These are phyloP conservation scores for Castanospermum australe DNA, from an alignment of 306 rosid species.

Conservation along the genomic window DNA sequence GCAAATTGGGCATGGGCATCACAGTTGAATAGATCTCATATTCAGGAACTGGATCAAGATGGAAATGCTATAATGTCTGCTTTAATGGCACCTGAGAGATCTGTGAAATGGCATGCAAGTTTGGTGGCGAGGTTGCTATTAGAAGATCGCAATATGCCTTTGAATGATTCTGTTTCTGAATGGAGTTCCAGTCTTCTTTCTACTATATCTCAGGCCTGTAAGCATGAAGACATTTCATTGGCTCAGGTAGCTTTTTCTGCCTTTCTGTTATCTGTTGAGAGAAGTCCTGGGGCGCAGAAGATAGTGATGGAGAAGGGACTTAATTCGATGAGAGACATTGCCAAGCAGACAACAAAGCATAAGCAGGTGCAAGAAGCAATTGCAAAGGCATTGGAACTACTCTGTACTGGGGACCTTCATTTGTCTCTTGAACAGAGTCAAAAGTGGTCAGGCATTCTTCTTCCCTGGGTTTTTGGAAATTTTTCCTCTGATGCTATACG, in stretches of 20 bases:
- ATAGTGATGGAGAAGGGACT: slow-evolving; percentile 91
- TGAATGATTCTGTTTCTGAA: slow-evolving; percentile 79
- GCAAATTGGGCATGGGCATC: slow-evolving; percentile 95
- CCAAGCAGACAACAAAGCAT: slow-evolving; percentile 64
- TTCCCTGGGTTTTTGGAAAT: slow-evolving; percentile 83
- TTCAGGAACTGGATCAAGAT: slow-evolving; percentile 85
- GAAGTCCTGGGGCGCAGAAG: slow-evolving; percentile 62
- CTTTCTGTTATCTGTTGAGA: slow-evolving; percentile 80
- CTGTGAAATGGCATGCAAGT: slow-evolving; percentile 97
- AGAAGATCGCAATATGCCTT: slow-evolving; percentile 68
- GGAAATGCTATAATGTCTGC: slow-evolving; percentile 91
- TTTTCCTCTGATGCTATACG: slow-evolving; percentile 62
- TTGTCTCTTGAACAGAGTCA: slow-evolving; percentile 87
- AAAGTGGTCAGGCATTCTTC: slow-evolving; percentile 87
- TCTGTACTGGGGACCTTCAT: slow-evolving; percentile 61
- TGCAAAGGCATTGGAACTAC: slow-evolving; percentile 79
- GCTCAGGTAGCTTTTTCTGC: slow-evolving; percentile 85
- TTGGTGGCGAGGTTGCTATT: slow-evolving; percentile 74
- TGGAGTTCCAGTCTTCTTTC: slow-evolving; percentile 94
- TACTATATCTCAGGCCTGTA: slow-evolving; percentile 79
- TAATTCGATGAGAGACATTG: slow-evolving; percentile 74
- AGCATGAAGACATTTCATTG: slow-evolving; percentile 75
- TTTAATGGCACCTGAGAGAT: slow-evolving; percentile 92
- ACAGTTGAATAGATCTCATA: slow-evolving; percentile 62
- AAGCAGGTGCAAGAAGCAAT: slow-evolving; percentile 75